These are phyloP conservation scores for Globisporangium nunn DNA, from an alignment of 352 stramenopile genomes.

Conservation along the genomic window DNA sequence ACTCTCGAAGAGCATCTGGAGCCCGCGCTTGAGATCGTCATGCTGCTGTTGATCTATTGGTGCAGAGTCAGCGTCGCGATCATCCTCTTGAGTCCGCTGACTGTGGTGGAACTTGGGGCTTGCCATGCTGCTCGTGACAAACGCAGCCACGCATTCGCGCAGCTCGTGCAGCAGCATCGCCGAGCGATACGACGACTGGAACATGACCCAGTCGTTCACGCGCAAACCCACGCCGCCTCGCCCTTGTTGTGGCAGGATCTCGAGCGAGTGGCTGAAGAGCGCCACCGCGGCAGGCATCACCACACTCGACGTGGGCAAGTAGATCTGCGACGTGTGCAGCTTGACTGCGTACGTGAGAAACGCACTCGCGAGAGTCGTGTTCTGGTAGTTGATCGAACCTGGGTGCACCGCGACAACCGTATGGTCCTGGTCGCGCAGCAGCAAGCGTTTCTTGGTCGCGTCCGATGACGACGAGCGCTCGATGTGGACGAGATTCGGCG, in stretches of 20 bases:
- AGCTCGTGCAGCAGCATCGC: constrained; percentile 46
- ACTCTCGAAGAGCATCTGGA: constrained; percentile 30
- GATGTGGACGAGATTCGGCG: constrained; percentile 89
- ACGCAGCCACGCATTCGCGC: constrained; percentile 18
- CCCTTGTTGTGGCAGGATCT: constrained; percentile 33
- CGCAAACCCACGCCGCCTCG: constrained; percentile 40
- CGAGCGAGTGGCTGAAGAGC: constrained; percentile 63
- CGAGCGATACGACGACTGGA: constrained; percentile 53
- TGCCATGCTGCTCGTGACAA: constrained; percentile 33
- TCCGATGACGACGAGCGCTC: constrained; percentile 24
- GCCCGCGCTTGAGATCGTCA: constrained; percentile 17
- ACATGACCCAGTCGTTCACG: constrained; percentile 64
- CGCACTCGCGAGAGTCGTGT: constrained; percentile 33
- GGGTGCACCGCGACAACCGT: constrained; percentile 57
- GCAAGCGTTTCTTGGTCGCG: constrained; percentile 20
- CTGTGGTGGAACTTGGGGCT: neutral
- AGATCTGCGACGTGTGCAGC: constrained; percentile 80
- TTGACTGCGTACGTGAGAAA: constrained; percentile 79
- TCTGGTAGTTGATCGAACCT: constrained; percentile 70
- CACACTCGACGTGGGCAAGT: constrained; percentile 59
- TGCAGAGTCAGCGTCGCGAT: neutral
- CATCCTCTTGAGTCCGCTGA: constrained; percentile 2
- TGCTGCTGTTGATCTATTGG: neutral
- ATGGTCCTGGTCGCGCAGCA: constrained; percentile 41
- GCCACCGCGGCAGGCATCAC: constrained; percentile 55